phyloP scores from a whole-genome alignment of 176 grass and related monocot genomes.

The Melocanna baccifera region DNA sequence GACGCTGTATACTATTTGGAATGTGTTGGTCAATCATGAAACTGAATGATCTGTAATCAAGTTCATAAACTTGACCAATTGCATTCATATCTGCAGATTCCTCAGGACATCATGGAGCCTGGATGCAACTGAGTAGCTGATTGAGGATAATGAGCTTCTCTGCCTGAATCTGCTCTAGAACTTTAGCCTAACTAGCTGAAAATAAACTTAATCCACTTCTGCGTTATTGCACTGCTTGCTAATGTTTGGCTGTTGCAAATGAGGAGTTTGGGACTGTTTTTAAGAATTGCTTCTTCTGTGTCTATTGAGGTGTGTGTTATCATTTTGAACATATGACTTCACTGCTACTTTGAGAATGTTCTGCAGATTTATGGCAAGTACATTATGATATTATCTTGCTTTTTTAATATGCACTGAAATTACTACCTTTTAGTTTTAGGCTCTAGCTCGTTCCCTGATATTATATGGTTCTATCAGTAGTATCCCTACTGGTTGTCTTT shows the following conservation, averaged over 20 bases:
- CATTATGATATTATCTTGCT: too few relatives aligned
- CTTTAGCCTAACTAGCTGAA: neutral
- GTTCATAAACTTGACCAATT: neutral
- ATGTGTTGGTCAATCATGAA: neutral
- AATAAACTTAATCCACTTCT: neutral
- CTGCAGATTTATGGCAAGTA: too few relatives aligned
- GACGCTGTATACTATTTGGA: neutral
- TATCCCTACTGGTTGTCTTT: too few relatives aligned
- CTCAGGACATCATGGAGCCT: neutral
- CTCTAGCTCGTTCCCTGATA: too few relatives aligned
- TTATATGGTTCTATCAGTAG: too few relatives aligned
- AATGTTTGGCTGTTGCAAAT: neutral
- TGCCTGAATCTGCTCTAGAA: neutral
- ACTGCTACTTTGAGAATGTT: too few relatives aligned
- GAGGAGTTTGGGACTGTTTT: neutral
- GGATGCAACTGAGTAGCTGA: neutral
- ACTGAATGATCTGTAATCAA: neutral
- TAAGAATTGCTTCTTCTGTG: too few relatives aligned
- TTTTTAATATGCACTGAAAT: too few relatives aligned
- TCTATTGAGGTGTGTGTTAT: too few relatives aligned
- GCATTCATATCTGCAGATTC: neutral
- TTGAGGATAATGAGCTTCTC: neutral
- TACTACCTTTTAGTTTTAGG: too few relatives aligned
- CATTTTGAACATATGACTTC: too few relatives aligned
- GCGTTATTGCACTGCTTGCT: neutral